Conservation (phyloP, 2,329 filamentous ascomycete species). For the Aspergillus sp. region DNA sequence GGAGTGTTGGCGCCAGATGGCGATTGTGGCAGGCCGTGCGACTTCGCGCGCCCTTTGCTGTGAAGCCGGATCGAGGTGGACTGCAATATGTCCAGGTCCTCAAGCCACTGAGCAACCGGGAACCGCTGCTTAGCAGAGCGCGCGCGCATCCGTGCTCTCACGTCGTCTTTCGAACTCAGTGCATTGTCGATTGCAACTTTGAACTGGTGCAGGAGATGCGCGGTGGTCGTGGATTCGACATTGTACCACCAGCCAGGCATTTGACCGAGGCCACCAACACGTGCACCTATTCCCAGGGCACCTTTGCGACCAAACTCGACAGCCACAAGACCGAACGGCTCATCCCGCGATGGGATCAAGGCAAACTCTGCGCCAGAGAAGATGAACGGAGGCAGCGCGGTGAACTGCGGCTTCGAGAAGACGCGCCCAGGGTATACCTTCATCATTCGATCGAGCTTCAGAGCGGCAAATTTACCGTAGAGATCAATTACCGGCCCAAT, state of each 20-base stretch:
- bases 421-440: slow-evolving; percentile 56
- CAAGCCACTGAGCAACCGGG: slow-evolving; percentile 58
- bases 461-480: slow-evolving; percentile 57
- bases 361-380: slow-evolving; percentile 61
- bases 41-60: slow-evolving; percentile 33
- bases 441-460: slow-evolving; percentile 57
- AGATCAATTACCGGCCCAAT: slow-evolving; percentile 59
- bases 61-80: slow-evolving; percentile 50
- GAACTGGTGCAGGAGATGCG: slow-evolving; percentile 56
- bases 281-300: slow-evolving; percentile 56
- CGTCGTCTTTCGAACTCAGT: slow-evolving; percentile 47
- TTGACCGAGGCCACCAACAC: slow-evolving; percentile 58
- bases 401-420: slow-evolving; percentile 61
- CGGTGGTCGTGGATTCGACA: slow-evolving; percentile 54
- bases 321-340: slow-evolving; percentile 60
- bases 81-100: slow-evolving; percentile 55
- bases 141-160: slow-evolving; percentile 54
- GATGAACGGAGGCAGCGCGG: slow-evolving; percentile 55
- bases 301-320: slow-evolving; percentile 62
- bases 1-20: slow-evolving; percentile 36
- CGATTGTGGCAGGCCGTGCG: slow-evolving; percentile 24
- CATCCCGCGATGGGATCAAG: slow-evolving; percentile 58
- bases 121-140: slow-evolving; percentile 57
- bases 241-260: slow-evolving; percentile 67
- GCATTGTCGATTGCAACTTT: slow-evolving; percentile 55